phyloP scores from a whole-genome alignment of 768 basidiomycete genomes.

The Russula vinacea region DNA sequence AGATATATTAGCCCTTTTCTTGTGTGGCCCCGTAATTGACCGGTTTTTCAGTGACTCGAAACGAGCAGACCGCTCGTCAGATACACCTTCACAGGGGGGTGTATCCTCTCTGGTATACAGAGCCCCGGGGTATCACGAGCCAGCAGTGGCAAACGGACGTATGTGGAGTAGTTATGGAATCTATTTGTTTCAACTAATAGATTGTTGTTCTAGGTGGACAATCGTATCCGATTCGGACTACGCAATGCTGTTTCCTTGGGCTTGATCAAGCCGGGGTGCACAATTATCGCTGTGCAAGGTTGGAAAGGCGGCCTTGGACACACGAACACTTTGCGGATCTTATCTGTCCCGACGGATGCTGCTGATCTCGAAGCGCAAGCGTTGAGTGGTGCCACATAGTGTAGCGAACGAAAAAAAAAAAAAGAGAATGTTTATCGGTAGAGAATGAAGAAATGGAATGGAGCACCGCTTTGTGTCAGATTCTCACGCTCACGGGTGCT shows the following conservation, averaged over 20 bases:
- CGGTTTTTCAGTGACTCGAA: slow-evolving; percentile 74
- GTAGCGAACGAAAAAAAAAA: background rate
- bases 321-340: slow-evolving; percentile 84
- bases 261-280: slow-evolving; percentile 83
- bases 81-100: slow-evolving; percentile 95
- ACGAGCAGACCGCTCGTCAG: slow-evolving; percentile 92
- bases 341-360: slow-evolving; percentile 76
- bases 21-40: slow-evolving; percentile 5
- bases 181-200: slow-evolving; percentile 15
- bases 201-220: slow-evolving; percentile 60
- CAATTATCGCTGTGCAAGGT: slow-evolving; percentile 95
- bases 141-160: slow-evolving; percentile 99
- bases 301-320: slow-evolving; percentile 98
- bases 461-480: background rate
- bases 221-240: slow-evolving; percentile 86
- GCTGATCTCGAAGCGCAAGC: slow-evolving; percentile 77
- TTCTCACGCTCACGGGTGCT: slow-evolving; percentile 15
- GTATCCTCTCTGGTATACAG: slow-evolving; percentile 96
- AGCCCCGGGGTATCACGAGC: slow-evolving; percentile 82
- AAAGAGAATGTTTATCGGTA: slow-evolving; percentile 22
- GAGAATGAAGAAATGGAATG: background rate
- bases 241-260: slow-evolving; percentile 77
- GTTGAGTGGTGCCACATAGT: slow-evolving; percentile 37
- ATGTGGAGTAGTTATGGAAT: slow-evolving; percentile 36
- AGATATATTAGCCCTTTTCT: slow-evolving; percentile 33